Percentiles rank a stretch among this genome's conserved stretches.
Conservation (phyloP, 345 rosid species). For the Eucalyptus brandiana region DNA sequence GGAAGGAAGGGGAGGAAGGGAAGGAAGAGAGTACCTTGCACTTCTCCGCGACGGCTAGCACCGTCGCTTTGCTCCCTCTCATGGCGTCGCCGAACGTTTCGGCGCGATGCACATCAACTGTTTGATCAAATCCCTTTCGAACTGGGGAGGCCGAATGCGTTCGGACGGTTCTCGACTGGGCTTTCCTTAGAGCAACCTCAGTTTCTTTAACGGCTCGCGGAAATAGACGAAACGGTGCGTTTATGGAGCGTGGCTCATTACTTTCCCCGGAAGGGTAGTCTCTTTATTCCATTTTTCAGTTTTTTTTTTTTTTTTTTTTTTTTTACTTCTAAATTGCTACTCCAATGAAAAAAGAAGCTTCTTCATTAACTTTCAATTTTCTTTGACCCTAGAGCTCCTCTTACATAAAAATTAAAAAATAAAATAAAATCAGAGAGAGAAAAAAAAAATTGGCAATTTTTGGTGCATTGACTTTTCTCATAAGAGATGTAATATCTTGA, state of each 20-base stretch:
- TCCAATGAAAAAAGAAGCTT: neutral
- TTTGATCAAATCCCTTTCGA: constrained; percentile 33
- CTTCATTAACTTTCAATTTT: neutral
- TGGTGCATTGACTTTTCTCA: neutral
- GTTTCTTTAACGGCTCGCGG: neutral
- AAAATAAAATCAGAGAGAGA: rapidly evolving
- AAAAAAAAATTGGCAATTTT: neutral
- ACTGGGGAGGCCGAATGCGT: neutral
- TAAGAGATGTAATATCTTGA: neutral
- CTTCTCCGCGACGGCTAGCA: constrained; percentile 43
- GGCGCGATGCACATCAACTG: constrained; percentile 18
- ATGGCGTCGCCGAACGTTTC: neutral
- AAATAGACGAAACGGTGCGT: neutral
- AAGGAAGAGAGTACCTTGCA: constrained; percentile 44
- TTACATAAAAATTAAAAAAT: neutral
- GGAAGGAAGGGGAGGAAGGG: neutral
- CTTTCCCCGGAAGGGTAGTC: neutral
- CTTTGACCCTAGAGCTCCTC: neutral
- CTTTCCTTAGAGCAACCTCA: neutral
- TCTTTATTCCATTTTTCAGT: neutral
- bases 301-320: neutral
- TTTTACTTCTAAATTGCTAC: too few relatives aligned
- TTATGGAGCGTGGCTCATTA: neutral
- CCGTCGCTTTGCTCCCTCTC: constrained; percentile 38
- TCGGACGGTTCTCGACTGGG: neutral